Conservation (phyloP, 192 early-diverging fungal genomes). For the Spizellomyces sp. region DNA sequence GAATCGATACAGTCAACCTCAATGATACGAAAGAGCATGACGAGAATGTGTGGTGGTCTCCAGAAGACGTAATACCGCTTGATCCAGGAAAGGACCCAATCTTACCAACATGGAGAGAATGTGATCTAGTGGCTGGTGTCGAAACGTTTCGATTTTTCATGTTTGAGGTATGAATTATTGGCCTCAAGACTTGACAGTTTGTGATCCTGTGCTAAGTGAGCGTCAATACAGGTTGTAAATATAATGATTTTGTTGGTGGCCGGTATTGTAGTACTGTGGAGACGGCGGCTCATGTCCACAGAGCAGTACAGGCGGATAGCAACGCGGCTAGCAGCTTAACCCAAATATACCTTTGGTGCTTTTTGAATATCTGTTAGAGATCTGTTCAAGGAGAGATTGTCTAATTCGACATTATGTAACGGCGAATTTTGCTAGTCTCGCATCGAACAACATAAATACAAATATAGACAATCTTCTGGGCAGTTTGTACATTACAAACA, state of each 20-base stretch:
- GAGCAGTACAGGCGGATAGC: not conserved
- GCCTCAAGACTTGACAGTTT: not conserved
- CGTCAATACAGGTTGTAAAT: not conserved
- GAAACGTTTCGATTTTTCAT: constrained; percentile 18
- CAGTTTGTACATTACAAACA: no score
- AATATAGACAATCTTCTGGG: no score
- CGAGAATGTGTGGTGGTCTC: not conserved
- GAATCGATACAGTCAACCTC: not conserved
- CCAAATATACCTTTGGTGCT: no score
- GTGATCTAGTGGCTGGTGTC: not conserved
- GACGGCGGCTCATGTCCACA: not conserved
- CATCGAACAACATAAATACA: no score
- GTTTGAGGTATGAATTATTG: constrained; percentile 4
- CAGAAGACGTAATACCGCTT: not conserved
- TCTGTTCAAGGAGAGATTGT: no score
- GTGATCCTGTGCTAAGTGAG: not conserved
- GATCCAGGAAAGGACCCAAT: not conserved
- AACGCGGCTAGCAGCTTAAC: not conserved
- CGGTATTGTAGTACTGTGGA: constrained; percentile 1
- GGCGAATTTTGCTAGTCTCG: no score
- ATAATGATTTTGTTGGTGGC: constrained; percentile 4
- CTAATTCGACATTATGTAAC: no score
- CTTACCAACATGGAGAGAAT: not conserved
- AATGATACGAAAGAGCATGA: not conserved
- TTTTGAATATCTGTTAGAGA: no score